Percentiles rank a stretch among this genome's conserved stretches.
These are phyloP conservation scores for Arabidopsis thaliana DNA, from an alignment of 345 rosid genomes.

Conservation along the genomic window DNA sequence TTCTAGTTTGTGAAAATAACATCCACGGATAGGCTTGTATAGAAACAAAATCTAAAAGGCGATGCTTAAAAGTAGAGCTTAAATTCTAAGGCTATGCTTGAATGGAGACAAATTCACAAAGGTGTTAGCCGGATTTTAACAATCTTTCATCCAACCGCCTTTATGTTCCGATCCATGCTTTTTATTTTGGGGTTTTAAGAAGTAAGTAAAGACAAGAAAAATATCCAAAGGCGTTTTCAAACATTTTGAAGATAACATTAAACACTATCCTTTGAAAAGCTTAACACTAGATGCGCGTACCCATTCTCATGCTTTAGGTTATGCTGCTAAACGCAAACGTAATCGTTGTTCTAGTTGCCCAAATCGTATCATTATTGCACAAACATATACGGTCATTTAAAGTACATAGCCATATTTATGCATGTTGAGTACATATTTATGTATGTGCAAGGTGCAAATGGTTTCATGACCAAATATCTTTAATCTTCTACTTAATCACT, in stretches of 20 bases:
- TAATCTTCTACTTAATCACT: no score
- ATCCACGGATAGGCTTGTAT: neutral
- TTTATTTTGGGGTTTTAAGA: neutral
- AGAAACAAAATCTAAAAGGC: neutral
- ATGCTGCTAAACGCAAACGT: neutral
- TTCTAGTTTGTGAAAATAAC: neutral
- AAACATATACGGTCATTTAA: neutral
- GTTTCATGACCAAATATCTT: no score
- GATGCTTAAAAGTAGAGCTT: neutral
- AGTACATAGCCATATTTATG: no score
- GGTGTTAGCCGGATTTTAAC: neutral
- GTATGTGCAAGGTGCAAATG: no score
- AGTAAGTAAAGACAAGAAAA: neutral
- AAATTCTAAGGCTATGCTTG: neutral
- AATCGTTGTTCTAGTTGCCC: neutral
- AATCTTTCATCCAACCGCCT: conserved; percentile 26
- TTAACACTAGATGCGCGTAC: neutral
- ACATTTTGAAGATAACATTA: conserved; percentile 12
- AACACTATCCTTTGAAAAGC: neutral
- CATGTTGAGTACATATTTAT: no score
- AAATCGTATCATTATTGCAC: neutral
- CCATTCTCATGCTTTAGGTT: neutral
- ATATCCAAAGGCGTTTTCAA: neutral
- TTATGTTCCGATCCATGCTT: conserved; percentile 2
- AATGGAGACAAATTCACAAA: conserved; percentile 2